A percentile compares a stretch with the other conserved stretches of the same genome.
These are phyloP conservation scores for Leccinellum rugosiceps DNA, from an alignment of 768 basidiomycete species.

Conservation along the genomic window DNA sequence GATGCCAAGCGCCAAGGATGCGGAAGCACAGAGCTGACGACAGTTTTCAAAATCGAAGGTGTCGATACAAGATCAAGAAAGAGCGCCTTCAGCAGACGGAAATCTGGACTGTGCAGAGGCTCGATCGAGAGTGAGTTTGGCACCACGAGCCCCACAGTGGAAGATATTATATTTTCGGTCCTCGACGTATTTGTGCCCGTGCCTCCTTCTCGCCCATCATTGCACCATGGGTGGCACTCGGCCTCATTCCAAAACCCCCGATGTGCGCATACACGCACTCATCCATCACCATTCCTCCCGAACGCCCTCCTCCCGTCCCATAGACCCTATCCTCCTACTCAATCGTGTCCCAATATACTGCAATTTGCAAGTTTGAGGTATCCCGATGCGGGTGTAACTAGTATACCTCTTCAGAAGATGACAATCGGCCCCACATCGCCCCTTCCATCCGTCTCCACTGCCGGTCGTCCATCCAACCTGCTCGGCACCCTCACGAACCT, in stretches of 20 bases:
- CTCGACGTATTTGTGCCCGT: conserved; percentile 64
- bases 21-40: too few species aligned
- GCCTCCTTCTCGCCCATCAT: conserved; percentile 46
- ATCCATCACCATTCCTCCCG: conserved; percentile 26
- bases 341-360: too few species aligned
- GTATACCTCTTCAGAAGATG: too few species aligned
- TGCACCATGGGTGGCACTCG: neutral
- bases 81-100: conserved; percentile 76
- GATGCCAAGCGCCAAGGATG: too few species aligned
- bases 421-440: too few species aligned
- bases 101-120: conserved; percentile 72
- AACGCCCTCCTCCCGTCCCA: conserved; percentile 14
- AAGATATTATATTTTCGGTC: conserved; percentile 73
- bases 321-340: conserved; percentile 11
- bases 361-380: too few species aligned
- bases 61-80: conserved; percentile 73
- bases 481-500: too few species aligned
- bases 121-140: conserved; percentile 41
- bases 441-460: too few species aligned
- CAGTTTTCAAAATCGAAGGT: conserved; percentile 75
- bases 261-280: conserved; percentile 14
- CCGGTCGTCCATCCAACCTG: too few species aligned
- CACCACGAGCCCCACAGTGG: conserved; percentile 45
- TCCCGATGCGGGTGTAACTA: too few species aligned
- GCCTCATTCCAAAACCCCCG: neutral